phyloP scores from a whole-genome alignment of 208 protist species.

The Crithidia brevicula region DNA sequence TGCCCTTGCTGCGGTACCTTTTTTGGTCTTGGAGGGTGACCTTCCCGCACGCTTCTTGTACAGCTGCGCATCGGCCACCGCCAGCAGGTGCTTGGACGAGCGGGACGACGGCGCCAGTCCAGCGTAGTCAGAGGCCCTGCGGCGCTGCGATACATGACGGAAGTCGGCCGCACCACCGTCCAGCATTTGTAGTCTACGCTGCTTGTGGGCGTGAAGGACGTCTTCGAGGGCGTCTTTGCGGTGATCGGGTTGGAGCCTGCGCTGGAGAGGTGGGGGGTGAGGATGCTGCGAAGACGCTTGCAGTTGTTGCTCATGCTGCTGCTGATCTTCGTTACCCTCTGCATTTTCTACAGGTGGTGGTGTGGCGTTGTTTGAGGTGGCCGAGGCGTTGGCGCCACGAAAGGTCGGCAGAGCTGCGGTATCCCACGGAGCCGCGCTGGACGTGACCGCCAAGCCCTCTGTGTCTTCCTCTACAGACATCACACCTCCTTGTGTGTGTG shows the following conservation, averaged over 20 bases:
- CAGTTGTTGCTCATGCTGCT: background rate
- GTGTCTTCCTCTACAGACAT: background rate
- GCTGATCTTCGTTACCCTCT: no score
- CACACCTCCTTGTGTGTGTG: background rate
- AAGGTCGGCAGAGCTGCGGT: background rate
- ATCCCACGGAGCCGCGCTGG: background rate
- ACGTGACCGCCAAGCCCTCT: background rate
- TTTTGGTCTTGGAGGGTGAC: background rate
- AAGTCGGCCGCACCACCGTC: background rate
- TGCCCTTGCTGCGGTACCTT: no score
- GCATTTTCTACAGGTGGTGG: no score
- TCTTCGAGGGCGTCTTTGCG: background rate
- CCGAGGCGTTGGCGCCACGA: background rate
- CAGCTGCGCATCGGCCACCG: conserved; percentile 9
- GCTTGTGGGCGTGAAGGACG: background rate
- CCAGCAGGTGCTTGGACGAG: conserved; percentile 12
- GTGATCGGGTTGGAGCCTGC: background rate
- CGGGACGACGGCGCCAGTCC: conserved; percentile 19
- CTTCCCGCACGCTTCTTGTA: background rate
- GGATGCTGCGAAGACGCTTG: background rate
- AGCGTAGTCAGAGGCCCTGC: background rate
- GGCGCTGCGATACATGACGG: background rate
- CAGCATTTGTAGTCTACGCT: conserved; percentile 7
- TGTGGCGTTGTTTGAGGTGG: background rate
- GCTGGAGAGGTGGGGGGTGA: background rate